phyloP scores from a whole-genome alignment of 106 monocot genomes.

The Platanthera zijinensis region DNA sequence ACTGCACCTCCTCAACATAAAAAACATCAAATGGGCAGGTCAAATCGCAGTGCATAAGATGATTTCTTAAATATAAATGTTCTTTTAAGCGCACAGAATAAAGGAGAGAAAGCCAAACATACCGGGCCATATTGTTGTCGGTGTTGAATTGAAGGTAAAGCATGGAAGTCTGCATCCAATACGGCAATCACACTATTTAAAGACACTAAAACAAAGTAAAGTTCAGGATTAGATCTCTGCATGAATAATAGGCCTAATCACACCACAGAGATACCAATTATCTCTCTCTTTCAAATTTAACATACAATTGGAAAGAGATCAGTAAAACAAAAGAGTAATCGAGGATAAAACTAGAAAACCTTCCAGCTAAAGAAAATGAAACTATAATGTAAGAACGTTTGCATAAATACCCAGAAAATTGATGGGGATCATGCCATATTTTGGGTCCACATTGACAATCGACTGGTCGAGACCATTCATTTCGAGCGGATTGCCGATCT shows the following conservation, averaged over 20 bases:
- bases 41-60: neutral
- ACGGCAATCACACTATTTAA: constrained; percentile 90
- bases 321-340: neutral
- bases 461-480: too few species aligned
- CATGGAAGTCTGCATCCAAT: constrained; percentile 97
- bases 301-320: neutral
- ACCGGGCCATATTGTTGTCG: constrained; percentile 94
- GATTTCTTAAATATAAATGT: neutral
- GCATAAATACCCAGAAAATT: neutral
- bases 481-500: too few species aligned
- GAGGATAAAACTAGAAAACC: neutral
- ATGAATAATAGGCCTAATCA: neutral
- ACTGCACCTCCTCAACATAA: neutral
- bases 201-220: constrained; percentile 60
- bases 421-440: too few species aligned
- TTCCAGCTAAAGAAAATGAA: neutral
- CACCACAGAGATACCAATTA: neutral
- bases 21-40: neutral
- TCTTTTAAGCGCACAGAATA: neutral
- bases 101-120: constrained; percentile 22
- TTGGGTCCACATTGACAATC: too few species aligned
- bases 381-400: neutral
- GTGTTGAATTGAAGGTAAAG: constrained; percentile 75
- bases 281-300: neutral
- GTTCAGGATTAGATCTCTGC: neutral